These are phyloP conservation scores for Carex kokanica DNA, from an alignment of 176 grass and related monocot genomes.

Conservation along the genomic window DNA sequence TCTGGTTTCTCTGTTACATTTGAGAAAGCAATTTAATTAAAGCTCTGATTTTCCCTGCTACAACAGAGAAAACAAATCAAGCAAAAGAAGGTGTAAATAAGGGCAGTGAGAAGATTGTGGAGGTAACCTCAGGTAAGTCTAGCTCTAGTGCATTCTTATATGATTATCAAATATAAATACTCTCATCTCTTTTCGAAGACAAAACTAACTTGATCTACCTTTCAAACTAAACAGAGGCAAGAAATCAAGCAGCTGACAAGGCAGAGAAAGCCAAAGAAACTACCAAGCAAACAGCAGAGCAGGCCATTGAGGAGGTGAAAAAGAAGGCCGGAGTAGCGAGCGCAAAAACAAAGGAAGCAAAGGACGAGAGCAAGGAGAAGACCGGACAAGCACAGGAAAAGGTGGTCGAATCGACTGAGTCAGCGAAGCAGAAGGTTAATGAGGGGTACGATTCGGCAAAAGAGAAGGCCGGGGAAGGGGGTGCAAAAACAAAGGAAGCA, in stretches of 20 bases:
- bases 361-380: slow-evolving; percentile 24
- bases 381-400: slow-evolving; percentile 28
- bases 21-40: neutral
- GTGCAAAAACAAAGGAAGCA: slow-evolving; percentile 23
- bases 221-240: slow-evolving; percentile 29
- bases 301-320: slow-evolving; percentile 23
- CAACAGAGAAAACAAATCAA: slow-evolving; percentile 11
- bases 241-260: slow-evolving; percentile 30
- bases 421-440: slow-evolving; percentile 20
- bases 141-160: neutral
- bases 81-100: slow-evolving; percentile 19
- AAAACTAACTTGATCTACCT: neutral
- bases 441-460: neutral
- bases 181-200: neutral
- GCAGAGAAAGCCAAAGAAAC: slow-evolving; percentile 31
- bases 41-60: neutral
- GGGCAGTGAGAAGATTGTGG: slow-evolving; percentile 22
- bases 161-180: neutral
- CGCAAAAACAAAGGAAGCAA: slow-evolving; percentile 38
- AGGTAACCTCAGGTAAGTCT: slow-evolving; percentile 32
- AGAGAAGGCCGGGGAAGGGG: slow-evolving; percentile 27
- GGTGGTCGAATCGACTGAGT: slow-evolving; percentile 10
- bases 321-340: slow-evolving; percentile 31
- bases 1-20: neutral
- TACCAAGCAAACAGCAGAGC: slow-evolving; percentile 13